Conservation (phyloP, 2,329 filamentous ascomycete species). For the Chaetomium olivaceum region DNA sequence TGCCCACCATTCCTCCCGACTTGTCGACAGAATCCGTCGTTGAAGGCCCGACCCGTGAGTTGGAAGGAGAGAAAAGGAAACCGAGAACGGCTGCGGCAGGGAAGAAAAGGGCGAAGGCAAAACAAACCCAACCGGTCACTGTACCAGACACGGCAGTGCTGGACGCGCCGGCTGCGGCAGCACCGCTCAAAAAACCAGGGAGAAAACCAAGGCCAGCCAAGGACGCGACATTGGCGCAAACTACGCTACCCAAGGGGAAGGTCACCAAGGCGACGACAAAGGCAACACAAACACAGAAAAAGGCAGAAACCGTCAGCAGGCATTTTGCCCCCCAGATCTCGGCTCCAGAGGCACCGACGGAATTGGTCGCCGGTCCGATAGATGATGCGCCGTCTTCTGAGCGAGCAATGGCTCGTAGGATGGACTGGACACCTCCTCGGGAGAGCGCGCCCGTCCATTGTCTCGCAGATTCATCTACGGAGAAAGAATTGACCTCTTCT, state of each 20-base stretch:
- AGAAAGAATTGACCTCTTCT: conserved; percentile 34
- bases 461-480: conserved; percentile 39
- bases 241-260: conserved; percentile 37
- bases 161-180: neutral
- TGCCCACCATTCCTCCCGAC: neutral
- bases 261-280: conserved; percentile 38
- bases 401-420: conserved; percentile 55
- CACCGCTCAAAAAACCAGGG: conserved; percentile 37
- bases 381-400: conserved; percentile 44
- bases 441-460: conserved; percentile 22
- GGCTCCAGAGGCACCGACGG: conserved; percentile 18
- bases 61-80: conserved; percentile 5
- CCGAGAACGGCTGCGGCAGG: neutral
- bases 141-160: neutral
- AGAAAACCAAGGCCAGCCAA: conserved; percentile 40
- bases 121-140: neutral
- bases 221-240: conserved; percentile 32
- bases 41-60: neutral
- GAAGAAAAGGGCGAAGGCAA: neutral
- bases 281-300: conserved; percentile 32
- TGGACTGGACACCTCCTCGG: conserved; percentile 69
- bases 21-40: neutral
- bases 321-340: conserved; percentile 35
- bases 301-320: conserved; percentile 39
- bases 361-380: conserved; percentile 24